A percentile compares a stretch with the other conserved stretches of the same genome.
Evolutionary conservation across 1,139 yeast species (phyloP).

Genomic region (Yamadazyma epiphylla): DNA sequence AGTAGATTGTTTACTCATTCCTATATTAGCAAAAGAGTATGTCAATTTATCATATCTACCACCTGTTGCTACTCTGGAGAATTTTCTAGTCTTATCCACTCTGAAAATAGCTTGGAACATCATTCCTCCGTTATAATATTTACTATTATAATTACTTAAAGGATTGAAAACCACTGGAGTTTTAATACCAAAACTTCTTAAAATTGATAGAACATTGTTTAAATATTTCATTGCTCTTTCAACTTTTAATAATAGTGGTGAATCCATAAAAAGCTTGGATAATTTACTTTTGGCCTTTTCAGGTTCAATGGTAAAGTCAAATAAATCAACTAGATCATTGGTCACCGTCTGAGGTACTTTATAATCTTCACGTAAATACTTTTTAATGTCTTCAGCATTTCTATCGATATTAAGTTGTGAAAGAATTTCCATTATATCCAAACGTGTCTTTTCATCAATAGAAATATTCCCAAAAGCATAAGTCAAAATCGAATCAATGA

Average conservation of each 20-base stretch:
- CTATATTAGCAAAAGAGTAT: slow-evolving; percentile 23
- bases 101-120: slow-evolving; percentile 86
- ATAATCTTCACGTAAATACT: slow-evolving; percentile 63
- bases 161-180: slow-evolving; percentile 53
- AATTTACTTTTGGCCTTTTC: slow-evolving; percentile 61
- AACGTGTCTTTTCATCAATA: slow-evolving; percentile 55
- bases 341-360: slow-evolving; percentile 77
- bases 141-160: slow-evolving; percentile 74
- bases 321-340: slow-evolving; percentile 69
- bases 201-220: slow-evolving; percentile 48
- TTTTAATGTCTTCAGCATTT: slow-evolving; percentile 60
- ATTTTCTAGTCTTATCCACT: slow-evolving; percentile 36
- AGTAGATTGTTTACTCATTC: slow-evolving; percentile 14
- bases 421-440: slow-evolving; percentile 63
- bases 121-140: slow-evolving; percentile 73
- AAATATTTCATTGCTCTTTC: slow-evolving; percentile 63
- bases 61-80: slow-evolving; percentile 73
- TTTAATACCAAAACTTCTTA: slow-evolving; percentile 50
- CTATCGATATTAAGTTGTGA: slow-evolving; percentile 76
- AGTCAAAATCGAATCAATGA: slow-evolving; percentile 58
- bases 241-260: slow-evolving; percentile 58
- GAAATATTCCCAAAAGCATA: slow-evolving; percentile 77
- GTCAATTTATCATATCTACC: slow-evolving; percentile 85
- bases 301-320: slow-evolving; percentile 70
- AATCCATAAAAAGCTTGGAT: slow-evolving; percentile 69